These are phyloP conservation scores for Speleostelium caveatum DNA, from an alignment of 78 protist species.

Conservation along the genomic window DNA sequence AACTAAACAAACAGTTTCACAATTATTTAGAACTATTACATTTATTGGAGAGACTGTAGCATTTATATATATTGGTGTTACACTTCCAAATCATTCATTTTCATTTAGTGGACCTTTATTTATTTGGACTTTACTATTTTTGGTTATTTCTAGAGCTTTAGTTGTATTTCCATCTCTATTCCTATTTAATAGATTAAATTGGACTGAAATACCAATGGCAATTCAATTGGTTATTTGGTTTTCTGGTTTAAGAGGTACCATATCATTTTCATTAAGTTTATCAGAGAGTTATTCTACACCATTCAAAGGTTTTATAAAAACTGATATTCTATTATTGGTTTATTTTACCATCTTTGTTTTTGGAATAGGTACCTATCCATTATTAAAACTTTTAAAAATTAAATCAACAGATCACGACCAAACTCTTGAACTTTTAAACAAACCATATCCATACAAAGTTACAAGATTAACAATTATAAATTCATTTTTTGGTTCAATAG, in stretches of 20 bases:
- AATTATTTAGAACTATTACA: constrained; percentile 13
- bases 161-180: constrained; percentile 19
- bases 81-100: constrained; percentile 25
- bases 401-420: constrained; percentile 13
- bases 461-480: too few species aligned
- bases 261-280: constrained; percentile 87
- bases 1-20: constrained; percentile 1
- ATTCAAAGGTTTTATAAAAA: neutral
- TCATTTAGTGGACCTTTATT: neutral
- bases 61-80: constrained; percentile 46
- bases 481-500: too few species aligned
- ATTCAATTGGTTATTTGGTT: constrained; percentile 77
- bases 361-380: constrained; percentile 39
- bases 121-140: constrained; percentile 24
- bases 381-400: constrained; percentile 30
- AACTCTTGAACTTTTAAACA: too few species aligned
- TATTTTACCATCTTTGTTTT: constrained; percentile 26
- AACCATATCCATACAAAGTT: too few species aligned
- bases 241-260: constrained; percentile 93
- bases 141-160: constrained; percentile 19
- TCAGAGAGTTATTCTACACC: neutral
- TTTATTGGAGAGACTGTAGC: constrained; percentile 47
- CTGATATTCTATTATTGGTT: constrained; percentile 26
- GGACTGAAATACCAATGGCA: neutral
- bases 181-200: neutral